Conservation (phyloP, 108 stramenopile species). For the Epipyxis sp. region DNA sequence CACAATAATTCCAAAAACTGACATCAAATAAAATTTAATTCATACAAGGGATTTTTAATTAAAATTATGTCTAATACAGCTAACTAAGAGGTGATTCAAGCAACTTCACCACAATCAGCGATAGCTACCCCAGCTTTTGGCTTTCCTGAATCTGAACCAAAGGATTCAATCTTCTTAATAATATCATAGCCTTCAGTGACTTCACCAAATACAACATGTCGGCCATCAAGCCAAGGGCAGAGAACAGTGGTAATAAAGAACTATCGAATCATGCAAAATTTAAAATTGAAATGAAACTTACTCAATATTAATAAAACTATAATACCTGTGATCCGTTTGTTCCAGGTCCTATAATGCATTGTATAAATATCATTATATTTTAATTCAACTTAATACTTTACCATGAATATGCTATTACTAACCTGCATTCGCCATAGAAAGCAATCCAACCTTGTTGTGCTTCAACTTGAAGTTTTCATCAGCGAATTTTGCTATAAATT, state of each 20-base stretch:
- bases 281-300: no score
- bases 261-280: conserved; percentile 42
- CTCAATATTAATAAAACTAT: no score
- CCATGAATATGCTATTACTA: no score
- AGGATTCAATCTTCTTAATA: conserved; percentile 82
- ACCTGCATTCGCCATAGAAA: conserved; percentile 96
- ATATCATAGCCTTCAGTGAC: conserved; percentile 79
- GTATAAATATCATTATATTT: no score
- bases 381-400: no score
- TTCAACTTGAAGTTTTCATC: conserved; percentile 79
- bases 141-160: conserved; percentile 73
- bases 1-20: no score
- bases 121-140: conserved; percentile 66
- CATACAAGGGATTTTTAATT: no score
- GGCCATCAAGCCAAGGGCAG: conserved; percentile 88
- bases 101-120: conserved; percentile 44
- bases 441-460: conserved; percentile 73
- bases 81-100: no score
- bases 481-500: conserved; percentile 35
- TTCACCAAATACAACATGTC: conserved; percentile 93
- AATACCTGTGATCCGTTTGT: conserved; percentile 20
- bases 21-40: no score
- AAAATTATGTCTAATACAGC: no score
- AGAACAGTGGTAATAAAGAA: conserved; percentile 92
- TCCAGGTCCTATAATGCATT: no score